Base-by-base conservation (phyloP, 2,329 filamentous ascomycete species). In the Hypoxylon sp. region DNA sequence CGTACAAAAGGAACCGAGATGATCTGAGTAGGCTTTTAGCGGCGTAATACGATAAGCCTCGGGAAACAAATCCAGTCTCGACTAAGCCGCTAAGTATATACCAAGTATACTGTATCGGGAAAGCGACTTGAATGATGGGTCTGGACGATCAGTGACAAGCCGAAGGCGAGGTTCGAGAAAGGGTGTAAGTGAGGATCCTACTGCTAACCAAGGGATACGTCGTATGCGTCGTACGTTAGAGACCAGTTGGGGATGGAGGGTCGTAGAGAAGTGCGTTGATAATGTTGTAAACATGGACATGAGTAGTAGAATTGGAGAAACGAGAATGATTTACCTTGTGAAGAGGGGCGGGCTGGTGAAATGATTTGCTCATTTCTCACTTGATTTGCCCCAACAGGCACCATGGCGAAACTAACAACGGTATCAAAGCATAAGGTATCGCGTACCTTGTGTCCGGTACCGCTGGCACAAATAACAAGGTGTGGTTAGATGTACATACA, bases 81-180 rank as follows among this genome's bases (percentile, higher is more conserved):
- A 64, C 65, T 68, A 70, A 70, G 62, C 65, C 25, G 62, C 55
- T 49, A 63, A 36, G 55, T 46, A 60, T 21, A 19, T 46, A 60
- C 25, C 14, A 36, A 52, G 50, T 52, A 49, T 61, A 30, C 38
- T 43, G 38, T 43, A 43, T 45, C 38, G 36, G 21, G 51, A 28
- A 55, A 38, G 30, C 43, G 19, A 59, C 51, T 46, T 28, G 34
- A 25, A 60, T 25, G 19, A 60, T 34, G 17, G 17, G 10, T 21
- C 38, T 7, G 11, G 38, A 17, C 3, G 23, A 34, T 49, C 10
- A 34, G 34, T 46, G 9, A 30, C 25, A 51, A 7, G 28, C 28
- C 28, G 28, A 30, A 30, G 32, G 28, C 14, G 21, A 30, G 13
- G 51, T 13, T 19, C 6, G 25, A 48, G 23, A 45, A 46, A 58